Base-by-base conservation (phyloP, 306 rosid genomes). In the Casuarina cunninghamiana region DNA sequence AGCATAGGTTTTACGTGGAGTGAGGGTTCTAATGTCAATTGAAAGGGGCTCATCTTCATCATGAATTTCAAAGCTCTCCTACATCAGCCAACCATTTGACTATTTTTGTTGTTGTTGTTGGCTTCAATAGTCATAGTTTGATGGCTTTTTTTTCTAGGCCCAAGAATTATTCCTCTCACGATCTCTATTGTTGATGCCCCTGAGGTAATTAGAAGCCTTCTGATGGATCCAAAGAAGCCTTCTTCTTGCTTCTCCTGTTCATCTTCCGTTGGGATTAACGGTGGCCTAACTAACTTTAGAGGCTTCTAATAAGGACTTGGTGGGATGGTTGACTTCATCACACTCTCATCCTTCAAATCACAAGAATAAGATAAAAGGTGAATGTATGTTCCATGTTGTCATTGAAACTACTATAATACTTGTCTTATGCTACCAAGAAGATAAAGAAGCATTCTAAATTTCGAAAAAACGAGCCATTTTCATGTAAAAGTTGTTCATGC, bases 1-100 rank as follows among this genome's bases (percentile, higher is more conserved):
- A 73, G 97, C 78, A 38, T 93, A 93, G 26, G 93, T 93, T 85
- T 93, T 93, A 54, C 93, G 87, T 21, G 98, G 98, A 35, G 98
- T 93, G 37, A 26, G 97, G 72, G 90, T 82, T 77, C 93, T 82
- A 12, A 91, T 80, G 79, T 93, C 97, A 12, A 88, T 87, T 1
- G 96, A 81, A 78, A 97, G 98, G 10, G 97, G 92, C 71, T 91
- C 32, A 8, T 93, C 98, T 77, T 85, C 97, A 10, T 89, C 90
- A 1, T 96, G 96, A 73, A 93, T 93, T 75, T 87, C 90, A 16
- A 86, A 91, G 79, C 98, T 93, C 72, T 93, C 98, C 78, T 93
- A 97, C 75, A 81, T 89, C 3, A 95, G 98, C 97, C 97, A 93
- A 63, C 85, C 42, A 79, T 82, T 86, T 60, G 83, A 73, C 62